Base-by-base conservation (phyloP, 2,329 filamentous ascomycete genomes). In the Neospermospora avenae region DNA sequence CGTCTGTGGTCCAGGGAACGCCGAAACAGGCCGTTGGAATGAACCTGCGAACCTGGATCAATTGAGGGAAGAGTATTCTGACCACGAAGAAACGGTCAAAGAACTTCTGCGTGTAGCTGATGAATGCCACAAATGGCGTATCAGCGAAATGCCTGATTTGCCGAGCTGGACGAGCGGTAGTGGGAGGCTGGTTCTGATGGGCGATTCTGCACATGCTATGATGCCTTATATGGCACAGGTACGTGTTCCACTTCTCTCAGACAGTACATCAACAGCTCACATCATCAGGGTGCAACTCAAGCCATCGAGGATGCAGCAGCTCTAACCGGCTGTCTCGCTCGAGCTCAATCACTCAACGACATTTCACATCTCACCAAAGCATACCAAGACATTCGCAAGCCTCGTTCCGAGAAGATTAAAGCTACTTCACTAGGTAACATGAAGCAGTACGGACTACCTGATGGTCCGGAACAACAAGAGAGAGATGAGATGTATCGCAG, bases 151-250 rank as follows among this genome's bases (percentile, higher is more conserved):
- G 1, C 41, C 42, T 8, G 45, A 55, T 28, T 22, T 59, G 24
- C 31, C 42, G 2, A 42, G 22, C 14, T 59, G 57, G 51, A 49
- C 42, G n/a, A 59, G 28, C 22, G 42, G 28, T 22, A 49, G 34
- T 34, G 57, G 51, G 5, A 55, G n/a, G 22, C 18, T 55, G 8
- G 51, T 55, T 3, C 34, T 59, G 22, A 2, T 59, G 6, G 57
- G 57, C 1, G 57, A 59, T 37, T 42, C 57, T 20, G 51, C 51
- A 20, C 57, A 59, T 59, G 57, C 57, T 3, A 59, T 55, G 51
- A 49, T 55, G 51, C 57, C 57, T 3, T 59, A 55, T 22, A 55
- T 52, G n/a, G 57, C 49, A 20, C 57, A 59, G 42, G 54, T 22
- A 46, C 14, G 5, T 22, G n/a, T 16, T 11, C 24, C 5, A 51